Percentiles rank a stretch among this genome's conserved stretches.
These are phyloP conservation scores for Salvia sclarea DNA, from an alignment of 305 asterid genomes.

Conservation along the genomic window DNA sequence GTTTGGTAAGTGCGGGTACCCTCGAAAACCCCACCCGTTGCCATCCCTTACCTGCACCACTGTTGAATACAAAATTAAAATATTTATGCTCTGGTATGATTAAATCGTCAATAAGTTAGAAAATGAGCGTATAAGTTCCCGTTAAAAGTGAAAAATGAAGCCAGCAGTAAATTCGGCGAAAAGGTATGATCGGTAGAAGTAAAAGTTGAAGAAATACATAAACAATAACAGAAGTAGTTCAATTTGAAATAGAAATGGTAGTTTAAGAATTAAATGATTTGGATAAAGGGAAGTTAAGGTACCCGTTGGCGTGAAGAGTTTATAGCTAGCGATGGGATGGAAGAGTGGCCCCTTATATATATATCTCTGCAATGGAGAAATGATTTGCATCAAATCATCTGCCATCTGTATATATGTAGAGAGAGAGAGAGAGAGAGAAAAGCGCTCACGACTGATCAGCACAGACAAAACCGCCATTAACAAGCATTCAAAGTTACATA, in stretches of 20 bases:
- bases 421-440: conserved; percentile 7
- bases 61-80: too few relatives aligned
- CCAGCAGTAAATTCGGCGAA: too few relatives aligned
- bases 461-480: conserved; percentile 29
- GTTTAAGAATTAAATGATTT: not conserved
- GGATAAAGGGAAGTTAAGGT: not conserved
- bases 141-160: too few relatives aligned
- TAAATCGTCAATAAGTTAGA: too few relatives aligned
- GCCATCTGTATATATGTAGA: not conserved
- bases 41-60: too few relatives aligned
- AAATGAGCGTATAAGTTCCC: too few relatives aligned
- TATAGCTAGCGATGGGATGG: conserved; percentile 28
- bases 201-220: not conserved
- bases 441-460: not conserved
- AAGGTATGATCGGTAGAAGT: too few relatives aligned
- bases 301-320: conserved; percentile 32
- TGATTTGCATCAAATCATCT: conserved; percentile 30
- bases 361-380: conserved; percentile 22
- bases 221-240: not conserved
- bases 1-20: too few relatives aligned
- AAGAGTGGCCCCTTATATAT: not conserved
- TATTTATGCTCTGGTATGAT: too few relatives aligned
- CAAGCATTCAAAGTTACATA: conserved; percentile 21
- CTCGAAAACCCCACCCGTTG: too few relatives aligned
- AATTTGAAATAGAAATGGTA: too few relatives aligned